Conservation (phyloP, 768 basidiomycete species). For the Lentinula raphanica region DNA sequence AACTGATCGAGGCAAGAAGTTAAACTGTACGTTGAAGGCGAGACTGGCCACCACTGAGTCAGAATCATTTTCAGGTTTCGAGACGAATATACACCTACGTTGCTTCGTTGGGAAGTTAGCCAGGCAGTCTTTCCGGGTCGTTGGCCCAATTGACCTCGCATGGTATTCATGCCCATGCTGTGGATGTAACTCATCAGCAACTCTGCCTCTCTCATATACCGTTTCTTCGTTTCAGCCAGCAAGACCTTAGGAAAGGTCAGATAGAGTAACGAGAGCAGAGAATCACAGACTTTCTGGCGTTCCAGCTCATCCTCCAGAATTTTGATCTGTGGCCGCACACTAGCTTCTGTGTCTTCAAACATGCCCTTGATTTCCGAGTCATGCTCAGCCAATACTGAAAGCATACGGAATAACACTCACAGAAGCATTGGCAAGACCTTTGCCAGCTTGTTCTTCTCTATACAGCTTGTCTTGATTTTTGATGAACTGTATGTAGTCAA, state of each 20-base stretch:
- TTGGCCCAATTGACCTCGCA: constrained; percentile 52
- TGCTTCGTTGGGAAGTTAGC: constrained; percentile 6
- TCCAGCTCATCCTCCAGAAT: constrained; percentile 60
- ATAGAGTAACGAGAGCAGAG: neutral
- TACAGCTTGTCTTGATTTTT: constrained; percentile 88
- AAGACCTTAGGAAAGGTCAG: constrained; percentile 15
- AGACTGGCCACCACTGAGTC: neutral
- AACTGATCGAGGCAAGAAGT: neutral
- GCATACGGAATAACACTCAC: constrained; percentile 27
- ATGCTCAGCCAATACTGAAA: neutral
- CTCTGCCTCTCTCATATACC: constrained; percentile 73
- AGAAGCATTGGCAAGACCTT: constrained; percentile 35
- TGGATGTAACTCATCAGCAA: constrained; percentile 78
- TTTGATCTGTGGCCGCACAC: constrained; percentile 59
- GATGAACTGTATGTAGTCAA: constrained; percentile 62
- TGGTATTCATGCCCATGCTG: constrained; percentile 56
- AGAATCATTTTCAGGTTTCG: neutral
- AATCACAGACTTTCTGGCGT: constrained; percentile 45
- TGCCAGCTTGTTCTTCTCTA: constrained; percentile 71
- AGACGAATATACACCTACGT: constrained; percentile 4
- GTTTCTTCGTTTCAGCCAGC: constrained; percentile 46
- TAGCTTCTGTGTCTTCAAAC: constrained; percentile 71
- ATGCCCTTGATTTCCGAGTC: constrained; percentile 30
- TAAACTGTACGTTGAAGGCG: constrained; percentile 2
- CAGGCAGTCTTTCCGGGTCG: constrained; percentile 3